phyloP scores from a whole-genome alignment of 148 eudicot genomes.

The Camellia granthamiana region DNA sequence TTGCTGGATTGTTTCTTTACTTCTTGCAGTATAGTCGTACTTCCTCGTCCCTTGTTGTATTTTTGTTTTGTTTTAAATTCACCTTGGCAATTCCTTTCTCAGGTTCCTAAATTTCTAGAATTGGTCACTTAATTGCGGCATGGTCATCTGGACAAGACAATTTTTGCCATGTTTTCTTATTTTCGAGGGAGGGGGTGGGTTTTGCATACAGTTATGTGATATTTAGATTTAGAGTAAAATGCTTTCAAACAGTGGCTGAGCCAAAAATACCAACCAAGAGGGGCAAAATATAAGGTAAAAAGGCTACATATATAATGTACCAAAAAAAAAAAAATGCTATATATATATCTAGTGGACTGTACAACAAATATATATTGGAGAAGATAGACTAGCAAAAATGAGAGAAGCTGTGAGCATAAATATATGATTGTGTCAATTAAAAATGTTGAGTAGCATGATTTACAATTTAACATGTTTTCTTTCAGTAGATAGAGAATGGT shows the following conservation, averaged over 20 bases:
- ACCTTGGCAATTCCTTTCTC: background rate
- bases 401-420: too few species aligned
- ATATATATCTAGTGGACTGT: background rate
- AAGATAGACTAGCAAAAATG: too few species aligned
- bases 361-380: too few species aligned
- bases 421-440: too few species aligned
- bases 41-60: background rate
- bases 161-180: background rate
- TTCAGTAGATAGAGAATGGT: background rate
- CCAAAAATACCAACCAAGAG: too few species aligned
- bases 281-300: background rate
- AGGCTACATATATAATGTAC: background rate
- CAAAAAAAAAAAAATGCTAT: too few species aligned
- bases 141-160: background rate
- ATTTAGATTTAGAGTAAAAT: background rate
- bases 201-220: background rate
- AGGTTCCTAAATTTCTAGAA: background rate
- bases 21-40: background rate
- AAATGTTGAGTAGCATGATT: background rate
- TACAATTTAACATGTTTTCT: background rate
- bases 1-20: background rate
- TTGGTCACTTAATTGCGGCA: background rate
- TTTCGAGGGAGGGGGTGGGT: background rate
- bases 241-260: background rate
- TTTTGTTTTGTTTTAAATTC: background rate